Conservation (phyloP, 2,329 filamentous ascomycete genomes). For the Mycosphaerelloides madeirae region DNA sequence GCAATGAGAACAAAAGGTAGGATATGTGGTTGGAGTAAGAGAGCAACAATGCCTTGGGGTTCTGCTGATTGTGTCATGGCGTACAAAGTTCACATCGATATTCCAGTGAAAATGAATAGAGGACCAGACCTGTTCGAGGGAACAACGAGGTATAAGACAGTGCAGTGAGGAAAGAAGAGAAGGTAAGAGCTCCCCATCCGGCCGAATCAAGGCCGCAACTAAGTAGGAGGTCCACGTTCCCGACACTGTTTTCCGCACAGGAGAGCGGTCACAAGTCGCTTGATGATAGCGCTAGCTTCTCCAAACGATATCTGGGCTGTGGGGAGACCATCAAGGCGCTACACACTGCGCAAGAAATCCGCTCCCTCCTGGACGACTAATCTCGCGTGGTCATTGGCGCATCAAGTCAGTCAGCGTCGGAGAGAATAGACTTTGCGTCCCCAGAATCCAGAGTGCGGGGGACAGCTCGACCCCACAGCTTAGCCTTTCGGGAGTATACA, state of each 20-base stretch:
- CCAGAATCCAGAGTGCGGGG: too few relatives aligned
- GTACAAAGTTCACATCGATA: background rate
- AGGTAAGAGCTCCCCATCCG: background rate
- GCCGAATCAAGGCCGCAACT: background rate
- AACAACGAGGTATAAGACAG: background rate
- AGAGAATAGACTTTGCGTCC: background rate
- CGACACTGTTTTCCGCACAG: too few relatives aligned
- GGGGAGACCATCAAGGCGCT: too few relatives aligned
- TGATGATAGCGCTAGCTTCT: too few relatives aligned
- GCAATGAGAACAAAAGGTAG: conserved; percentile 40
- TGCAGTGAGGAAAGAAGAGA: background rate
- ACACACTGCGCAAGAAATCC: too few relatives aligned
- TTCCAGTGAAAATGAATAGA: background rate
- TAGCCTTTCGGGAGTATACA: too few relatives aligned
- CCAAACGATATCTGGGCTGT: too few relatives aligned
- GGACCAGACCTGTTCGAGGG: background rate
- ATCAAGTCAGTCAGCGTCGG: background rate
- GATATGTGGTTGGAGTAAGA: conserved; percentile 36
- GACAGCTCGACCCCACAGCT: too few relatives aligned
- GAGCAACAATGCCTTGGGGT: conserved; percentile 25
- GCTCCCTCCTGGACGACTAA: too few relatives aligned
- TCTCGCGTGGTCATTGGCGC: too few relatives aligned
- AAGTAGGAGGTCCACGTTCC: background rate
- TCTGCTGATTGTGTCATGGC: conserved; percentile 25
- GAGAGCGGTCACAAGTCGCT: too few relatives aligned